Base-by-base conservation (phyloP, 164 flowering plant species). In the Vitis labrusca region DNA sequence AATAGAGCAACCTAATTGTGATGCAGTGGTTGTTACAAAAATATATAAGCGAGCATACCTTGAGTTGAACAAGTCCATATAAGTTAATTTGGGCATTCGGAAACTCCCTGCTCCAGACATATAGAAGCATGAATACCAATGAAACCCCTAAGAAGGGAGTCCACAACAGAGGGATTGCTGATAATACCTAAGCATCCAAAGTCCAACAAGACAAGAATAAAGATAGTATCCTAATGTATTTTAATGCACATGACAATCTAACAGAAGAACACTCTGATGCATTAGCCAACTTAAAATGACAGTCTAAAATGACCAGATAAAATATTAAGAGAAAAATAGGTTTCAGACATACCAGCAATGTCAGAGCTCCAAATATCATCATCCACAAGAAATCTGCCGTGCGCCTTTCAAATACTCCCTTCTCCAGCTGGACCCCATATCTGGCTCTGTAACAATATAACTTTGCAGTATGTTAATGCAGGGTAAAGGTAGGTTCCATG, bases 381-480 rank as follows among this genome's bases (percentile, higher is more conserved):
- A 96, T 96, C 98, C 98, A 96, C 81, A 96, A 82, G 79, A 96
- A 96, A 81, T 96, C 99, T 67, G 98, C 93, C 1, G 99, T 88
- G 49, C 98, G 90, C 79, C 95, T 77, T 51, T 84, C 85, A 76
- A 91, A 96, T 48, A 97, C 92, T 37, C 95, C 98, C 68, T 79
- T 82, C 82, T 96, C 99, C 47, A 96, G 84, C 72, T 90, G 97
- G 52, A 93, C 99, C 47, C 97, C 97, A 82, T 96, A 96, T 74
- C 99, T 89, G 59, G 90, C 94, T 85, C 99, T 93, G 79, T 55
- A 56, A 37, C 44, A 37, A 37, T 3, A 37, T 37, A 37, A 37
- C 44, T 37, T 37, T 37, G 44, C 44, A 37, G 44, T 6, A 37
- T 37, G 44, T 37, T 5, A 37, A 37, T 3, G 44, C 44, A 37